Base-by-base conservation (phyloP, 2,329 filamentous ascomycete genomes). In the Shiraia sp. region DNA sequence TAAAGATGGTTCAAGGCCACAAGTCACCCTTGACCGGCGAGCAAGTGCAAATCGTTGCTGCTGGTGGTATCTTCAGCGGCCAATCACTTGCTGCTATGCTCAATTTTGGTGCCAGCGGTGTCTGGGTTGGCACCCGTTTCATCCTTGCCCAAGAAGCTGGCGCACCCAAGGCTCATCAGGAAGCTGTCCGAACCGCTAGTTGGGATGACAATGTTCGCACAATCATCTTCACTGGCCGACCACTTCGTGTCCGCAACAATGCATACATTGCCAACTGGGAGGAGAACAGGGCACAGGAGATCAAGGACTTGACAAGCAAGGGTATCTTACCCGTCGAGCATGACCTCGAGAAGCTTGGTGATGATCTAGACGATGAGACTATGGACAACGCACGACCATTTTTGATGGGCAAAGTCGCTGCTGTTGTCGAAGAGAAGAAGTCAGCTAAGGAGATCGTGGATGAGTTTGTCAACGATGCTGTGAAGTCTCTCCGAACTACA, bases 41-140 rank as follows among this genome's bases (percentile, higher is more conserved):
- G 62, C 88, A 88, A 40, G 90, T 99, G 32, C 90, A 92, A 72
- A 89, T 97, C 62, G 78, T 99, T 53, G 92, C 93, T 51, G 93
- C 92, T 14, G 93, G 93, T 59, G 93, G 93, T 72, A 87, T 97
- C 59, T 92, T 86, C 81, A 95, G 90, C 74, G 93, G 93, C 51
- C 87, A 91, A 75, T 86, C 88, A 41, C 80, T 97, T 53, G 93
- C 93, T 36, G 88, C 93, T 5, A 80, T 92, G 37, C 81, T 99
- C 49, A 95, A 95, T 82, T 86, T 97, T 71, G 93, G 93, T 56
- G 93, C 93, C 40, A 82, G 80, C 49, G 93, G 84, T 61, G 93
- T 97, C 58, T 99, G 93, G 93, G 87, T 99, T 56, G 93, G 93
- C 67, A 99, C 93, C 27, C 84, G 93, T 53, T 99, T 99, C 77